Base-by-base conservation (phyloP, 2,329 filamentous ascomycete species). In the Paracoccidioides brasiliensis region DNA sequence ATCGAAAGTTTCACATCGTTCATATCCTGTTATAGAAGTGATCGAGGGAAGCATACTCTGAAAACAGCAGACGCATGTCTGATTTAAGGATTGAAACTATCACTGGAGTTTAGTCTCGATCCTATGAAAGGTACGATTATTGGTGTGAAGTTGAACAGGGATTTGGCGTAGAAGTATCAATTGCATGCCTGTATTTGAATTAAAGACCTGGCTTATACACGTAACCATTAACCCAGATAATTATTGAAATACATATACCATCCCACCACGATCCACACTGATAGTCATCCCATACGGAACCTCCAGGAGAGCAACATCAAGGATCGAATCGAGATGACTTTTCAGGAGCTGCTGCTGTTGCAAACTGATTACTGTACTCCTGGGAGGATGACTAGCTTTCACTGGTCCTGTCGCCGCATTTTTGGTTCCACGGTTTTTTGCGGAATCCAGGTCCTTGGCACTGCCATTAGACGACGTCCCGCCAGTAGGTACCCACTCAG, bases 241-340 rank as follows among this genome's bases (percentile, higher is more conserved):
- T 69, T 67, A 84, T 67, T 81, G 80, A 68, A 82, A 95, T 54
- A 96, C 84, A 76, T 93, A 95, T 48, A 97, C 83, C 68, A 91
- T 84, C 0, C 93, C 93, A 42, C 85, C 87, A 63, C 91, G 78
- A 75, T 98, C 93, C 54, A 86, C 90, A 61, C 87, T 94, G 52
- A 97, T 78, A 38, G 90, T 86, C 88, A 97, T 96, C 4, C 86
- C 86, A 69, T 95, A 96, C 30, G 93, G 93, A 60, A 81, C 78
- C 74, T 96, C 89, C 62, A 98, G 70, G 65, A 97, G 74, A n/a
- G 86, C 86, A 62, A 96, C 83, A 72, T 97, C 91, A 65, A 87
- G 80, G 57, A 98, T 84, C 3, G 83, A 83, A 71, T 98, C 93
- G 64, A 96, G 70, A 72, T 98, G 93, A 57, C 85, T 88, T 67